phyloP scores from a whole-genome alignment of 441 rosid genomes.

The Croton setiger region DNA sequence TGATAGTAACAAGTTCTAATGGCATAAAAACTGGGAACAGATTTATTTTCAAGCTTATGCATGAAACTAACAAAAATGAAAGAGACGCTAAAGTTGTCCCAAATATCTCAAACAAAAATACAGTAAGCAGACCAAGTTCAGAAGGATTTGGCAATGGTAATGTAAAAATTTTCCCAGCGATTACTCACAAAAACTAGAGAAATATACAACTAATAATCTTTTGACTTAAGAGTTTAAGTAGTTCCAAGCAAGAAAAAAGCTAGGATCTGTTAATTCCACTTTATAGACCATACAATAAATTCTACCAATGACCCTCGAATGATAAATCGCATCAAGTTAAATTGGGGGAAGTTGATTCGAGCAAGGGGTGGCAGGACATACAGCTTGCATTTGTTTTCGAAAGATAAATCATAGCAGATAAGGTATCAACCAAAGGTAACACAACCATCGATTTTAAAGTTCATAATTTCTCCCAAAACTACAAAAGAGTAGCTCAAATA shows the following conservation, averaged over 20 bases:
- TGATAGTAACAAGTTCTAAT: neutral
- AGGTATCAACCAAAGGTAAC: neutral
- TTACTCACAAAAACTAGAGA: neutral
- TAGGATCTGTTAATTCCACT: neutral
- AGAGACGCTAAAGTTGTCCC: neutral
- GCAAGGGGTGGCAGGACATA: neutral
- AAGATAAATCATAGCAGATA: neutral
- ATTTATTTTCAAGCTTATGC: neutral
- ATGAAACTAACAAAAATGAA: neutral
- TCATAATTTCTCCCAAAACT: neutral
- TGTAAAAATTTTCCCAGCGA: neutral
- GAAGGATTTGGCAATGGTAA: neutral
- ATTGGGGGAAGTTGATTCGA: neutral
- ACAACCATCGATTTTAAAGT: neutral
- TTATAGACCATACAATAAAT: neutral
- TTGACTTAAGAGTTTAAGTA: neutral
- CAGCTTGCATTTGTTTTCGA: neutral
- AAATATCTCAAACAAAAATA: neutral
- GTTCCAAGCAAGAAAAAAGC: neutral
- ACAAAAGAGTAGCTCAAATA: neutral
- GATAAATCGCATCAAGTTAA: constrained; percentile 10
- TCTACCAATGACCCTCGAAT: neutral
- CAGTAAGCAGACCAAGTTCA: neutral
- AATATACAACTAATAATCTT: neutral
- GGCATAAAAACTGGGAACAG: neutral